These are phyloP conservation scores for Agapanthus africanus DNA, from an alignment of 106 monocot genomes.

Conservation along the genomic window DNA sequence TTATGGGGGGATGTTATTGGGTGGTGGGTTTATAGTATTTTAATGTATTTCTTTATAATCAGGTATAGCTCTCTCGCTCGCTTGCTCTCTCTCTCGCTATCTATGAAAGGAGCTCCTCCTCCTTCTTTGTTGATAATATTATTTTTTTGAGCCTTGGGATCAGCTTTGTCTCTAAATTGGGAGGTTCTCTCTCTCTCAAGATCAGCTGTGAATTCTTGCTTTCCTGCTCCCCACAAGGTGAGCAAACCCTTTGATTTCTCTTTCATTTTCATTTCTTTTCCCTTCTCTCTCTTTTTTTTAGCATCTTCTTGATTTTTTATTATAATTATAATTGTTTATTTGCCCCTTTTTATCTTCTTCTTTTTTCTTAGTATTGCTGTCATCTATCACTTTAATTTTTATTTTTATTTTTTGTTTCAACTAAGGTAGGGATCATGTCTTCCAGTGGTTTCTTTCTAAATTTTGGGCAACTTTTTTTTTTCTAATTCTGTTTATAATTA, in stretches of 20 bases:
- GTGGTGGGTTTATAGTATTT: background rate
- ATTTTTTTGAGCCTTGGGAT: conserved; percentile 59
- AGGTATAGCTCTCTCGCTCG: too few relatives aligned
- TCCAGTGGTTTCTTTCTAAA: background rate
- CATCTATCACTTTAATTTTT: background rate
- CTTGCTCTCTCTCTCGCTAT: too few relatives aligned
- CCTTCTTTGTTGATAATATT: conserved; percentile 10
- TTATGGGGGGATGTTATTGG: too few relatives aligned
- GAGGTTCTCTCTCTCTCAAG: conserved; percentile 20
- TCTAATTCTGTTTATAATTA: background rate
- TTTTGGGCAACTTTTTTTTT: background rate
- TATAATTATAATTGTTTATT: background rate
- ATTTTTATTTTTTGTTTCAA: background rate
- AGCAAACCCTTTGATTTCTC: conserved; percentile 11
- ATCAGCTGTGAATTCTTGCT: conserved; percentile 49
- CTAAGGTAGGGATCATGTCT: background rate
- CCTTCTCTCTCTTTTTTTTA: background rate
- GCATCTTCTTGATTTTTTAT: background rate
- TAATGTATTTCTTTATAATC: background rate
- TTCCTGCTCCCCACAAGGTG: conserved; percentile 47
- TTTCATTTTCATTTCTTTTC: background rate
- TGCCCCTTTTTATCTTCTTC: background rate
- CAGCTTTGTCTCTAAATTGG: conserved; percentile 50
- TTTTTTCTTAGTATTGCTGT: background rate
- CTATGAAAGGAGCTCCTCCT: conserved; percentile 12